Conservation (phyloP, 768 basidiomycete genomes). For the Kondoa malvinella region DNA sequence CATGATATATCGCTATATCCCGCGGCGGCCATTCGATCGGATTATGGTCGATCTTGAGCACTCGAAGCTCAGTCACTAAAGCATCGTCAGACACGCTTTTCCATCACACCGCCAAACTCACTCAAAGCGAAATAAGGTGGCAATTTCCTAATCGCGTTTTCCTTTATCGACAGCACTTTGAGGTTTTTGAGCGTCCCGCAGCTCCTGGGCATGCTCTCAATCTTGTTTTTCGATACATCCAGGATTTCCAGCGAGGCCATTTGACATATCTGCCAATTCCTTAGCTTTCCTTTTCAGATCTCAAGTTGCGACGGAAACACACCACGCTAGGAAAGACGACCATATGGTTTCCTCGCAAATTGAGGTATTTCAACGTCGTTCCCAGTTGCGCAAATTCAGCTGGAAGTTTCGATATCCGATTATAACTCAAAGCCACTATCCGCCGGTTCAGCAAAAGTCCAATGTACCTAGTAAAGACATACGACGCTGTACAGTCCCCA, state of each 20-base stretch:
- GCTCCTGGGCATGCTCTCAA: constrained; percentile 57
- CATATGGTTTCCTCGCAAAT: constrained; percentile 69
- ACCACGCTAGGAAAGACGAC: constrained; percentile 73
- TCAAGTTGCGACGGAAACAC: constrained; percentile 33
- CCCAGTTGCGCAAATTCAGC: constrained; percentile 54
- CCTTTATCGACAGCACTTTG: constrained; percentile 64
- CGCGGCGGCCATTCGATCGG: constrained; percentile 85
- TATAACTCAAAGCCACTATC: constrained; percentile 74
- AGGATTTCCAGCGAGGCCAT: constrained; percentile 81
- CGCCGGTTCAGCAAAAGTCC: constrained; percentile 26
- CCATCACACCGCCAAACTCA: not conserved
- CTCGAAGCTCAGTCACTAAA: constrained; percentile 44
- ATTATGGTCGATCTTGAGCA: constrained; percentile 76
- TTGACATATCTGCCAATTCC: constrained; percentile 46
- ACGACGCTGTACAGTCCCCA: constrained; percentile 41
- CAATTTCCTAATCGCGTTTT: constrained; percentile 63
- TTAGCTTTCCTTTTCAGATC: not conserved
- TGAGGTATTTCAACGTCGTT: constrained; percentile 56
- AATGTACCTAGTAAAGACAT: constrained; percentile 38
- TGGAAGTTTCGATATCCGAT: constrained; percentile 61
- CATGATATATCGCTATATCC: constrained; percentile 30
- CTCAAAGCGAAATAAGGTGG: constrained; percentile 60
- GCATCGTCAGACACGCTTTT: not conserved
- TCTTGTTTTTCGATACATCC: constrained; percentile 83
- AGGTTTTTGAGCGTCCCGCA: constrained; percentile 65